Evolutionary conservation across 441 rosid species (phyloP), one percentile per base, ranked within the genome.

Genomic region (California macrophylla): DNA sequence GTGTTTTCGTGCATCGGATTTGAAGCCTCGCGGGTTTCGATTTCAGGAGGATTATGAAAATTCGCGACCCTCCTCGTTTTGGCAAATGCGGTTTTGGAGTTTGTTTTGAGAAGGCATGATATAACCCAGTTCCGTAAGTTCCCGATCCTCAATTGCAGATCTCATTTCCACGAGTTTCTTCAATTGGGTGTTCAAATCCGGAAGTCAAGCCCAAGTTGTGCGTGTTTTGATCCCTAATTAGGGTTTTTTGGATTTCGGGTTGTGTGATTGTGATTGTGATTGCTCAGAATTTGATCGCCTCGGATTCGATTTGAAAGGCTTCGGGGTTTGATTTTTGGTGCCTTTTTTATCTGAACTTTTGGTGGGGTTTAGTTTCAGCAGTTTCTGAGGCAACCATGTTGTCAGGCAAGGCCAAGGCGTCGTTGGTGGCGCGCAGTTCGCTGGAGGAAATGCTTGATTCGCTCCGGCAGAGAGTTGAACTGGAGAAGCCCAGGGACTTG

Each of bases 361-460:
- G 50, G 50, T 40, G 50, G 50, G 50, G 15, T 40, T 45, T 45
- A 45, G 54, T 45, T 13, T 45, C 1, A 40, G 50, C n/a, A 40
- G 50, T 40, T 40, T 12, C 9, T 45, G 1, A 54, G 61, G 15
- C 21, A 1, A 21, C 24, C 24, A 56, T 56, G 62, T 21, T 56
- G 29, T 23, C 62, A 23, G 58, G 1, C 21, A 50, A 50, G 2
- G 47, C 47, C n/a, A 40, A 13, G 58, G 24, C 89, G 0, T 24
- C 81, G 3, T 42, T 75, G 4, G 69, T 80, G 81, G 77, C 79
- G 65, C 89, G 86, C 65, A 95, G 99, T 81, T 95, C 99, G 7
- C 74, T 95, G 30, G 99, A 95, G 84, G 99, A 83, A 83, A 95
- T 95, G 99, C 79, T 95, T 40, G 96, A 90, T 28, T 85, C 93